A percentile compares a stretch with the other conserved stretches of the same genome.
phyloP scores from a whole-genome alignment of 2,329 filamentous ascomycete species.

The Ambrosiella beaveri region DNA sequence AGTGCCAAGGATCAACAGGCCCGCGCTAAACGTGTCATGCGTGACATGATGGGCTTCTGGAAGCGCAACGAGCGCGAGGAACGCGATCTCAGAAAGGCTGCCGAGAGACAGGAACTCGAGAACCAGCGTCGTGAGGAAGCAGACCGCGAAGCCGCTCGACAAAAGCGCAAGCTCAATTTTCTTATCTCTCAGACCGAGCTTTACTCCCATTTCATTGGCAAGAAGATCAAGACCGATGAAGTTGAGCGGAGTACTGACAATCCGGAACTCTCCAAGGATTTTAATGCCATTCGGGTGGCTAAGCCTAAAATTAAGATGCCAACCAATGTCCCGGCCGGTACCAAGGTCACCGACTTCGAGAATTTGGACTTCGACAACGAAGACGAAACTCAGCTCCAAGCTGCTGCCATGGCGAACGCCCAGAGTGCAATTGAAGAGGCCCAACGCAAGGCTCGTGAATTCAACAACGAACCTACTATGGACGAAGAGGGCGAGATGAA shows the following conservation, averaged over 20 bases:
- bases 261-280: constrained; percentile 46
- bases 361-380: constrained; percentile 91
- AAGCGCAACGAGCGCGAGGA: constrained; percentile 97
- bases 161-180: constrained; percentile 98
- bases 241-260: constrained; percentile 82
- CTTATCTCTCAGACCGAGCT: constrained; percentile 96
- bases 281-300: constrained; percentile 25
- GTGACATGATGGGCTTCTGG: constrained; percentile 99
- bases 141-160: constrained; percentile 88
- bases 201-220: constrained; percentile 98
- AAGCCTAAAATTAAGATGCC: constrained; percentile 34
- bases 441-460: constrained; percentile 78
- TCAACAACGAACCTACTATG: constrained; percentile 61
- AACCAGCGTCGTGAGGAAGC: constrained; percentile 94
- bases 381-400: constrained; percentile 64
- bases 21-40: constrained; percentile 92
- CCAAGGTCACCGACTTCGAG: constrained; percentile 83
- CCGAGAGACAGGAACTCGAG: constrained; percentile 89
- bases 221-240: constrained; percentile 96
- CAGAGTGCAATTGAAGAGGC: constrained; percentile 92
- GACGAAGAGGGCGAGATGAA: constrained; percentile 97
- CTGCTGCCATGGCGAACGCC: constrained; percentile 85
- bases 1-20: constrained; percentile 96
- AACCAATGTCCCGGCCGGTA: constrained; percentile 31
- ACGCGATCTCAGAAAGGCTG: constrained; percentile 80